These are phyloP conservation scores for Exophiala calicioides DNA, from an alignment of 2,329 filamentous ascomycete species.

Conservation along the genomic window DNA sequence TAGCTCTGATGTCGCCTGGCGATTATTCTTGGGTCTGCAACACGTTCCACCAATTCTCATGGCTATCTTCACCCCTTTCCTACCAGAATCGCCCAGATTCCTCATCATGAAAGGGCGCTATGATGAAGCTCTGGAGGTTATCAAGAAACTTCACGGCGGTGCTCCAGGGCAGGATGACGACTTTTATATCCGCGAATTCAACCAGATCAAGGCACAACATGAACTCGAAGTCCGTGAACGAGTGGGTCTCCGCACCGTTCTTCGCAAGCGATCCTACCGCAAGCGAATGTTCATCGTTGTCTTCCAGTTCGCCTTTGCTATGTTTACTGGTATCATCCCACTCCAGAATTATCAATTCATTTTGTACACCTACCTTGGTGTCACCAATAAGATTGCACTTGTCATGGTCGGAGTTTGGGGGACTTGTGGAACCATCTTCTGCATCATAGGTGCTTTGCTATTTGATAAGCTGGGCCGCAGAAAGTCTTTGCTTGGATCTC, in stretches of 20 bases:
- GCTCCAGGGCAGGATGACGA: conserved; percentile 9
- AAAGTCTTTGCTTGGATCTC: conserved; percentile 9
- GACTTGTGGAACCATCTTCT: conserved; percentile 13
- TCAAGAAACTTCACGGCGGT: conserved; percentile 13
- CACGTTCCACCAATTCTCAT: conserved; percentile 3
- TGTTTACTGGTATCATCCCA: conserved; percentile 16
- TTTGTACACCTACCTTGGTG: conserved; percentile 15
- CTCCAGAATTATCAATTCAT: conserved; percentile 19
- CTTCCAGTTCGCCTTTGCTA: conserved; percentile 16
- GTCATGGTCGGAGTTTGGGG: conserved; percentile 18
- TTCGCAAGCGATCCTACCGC: conserved; percentile 12
- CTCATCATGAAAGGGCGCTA: conserved; percentile 28
- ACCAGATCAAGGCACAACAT: conserved; percentile 17
- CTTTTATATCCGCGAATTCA: conserved; percentile 18
- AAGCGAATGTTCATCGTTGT: conserved; percentile 18
- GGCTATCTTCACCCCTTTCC: conserved; percentile 23
- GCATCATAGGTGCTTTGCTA: conserved; percentile 8
- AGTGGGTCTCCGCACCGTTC: conserved; percentile 8
- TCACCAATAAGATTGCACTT: conserved; percentile 8
- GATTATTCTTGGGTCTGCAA: conserved; percentile 11
- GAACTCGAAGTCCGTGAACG: conserved; percentile 15
- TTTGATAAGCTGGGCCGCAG: conserved; percentile 16
- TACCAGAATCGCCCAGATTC: conserved; percentile 33
- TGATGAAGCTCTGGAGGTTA: conserved; percentile 23
- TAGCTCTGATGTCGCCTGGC: conserved; percentile 8